Evolutionary conservation across 805 yeast genomes (phyloP).

Genomic region (Priceomyces carsonii): DNA sequence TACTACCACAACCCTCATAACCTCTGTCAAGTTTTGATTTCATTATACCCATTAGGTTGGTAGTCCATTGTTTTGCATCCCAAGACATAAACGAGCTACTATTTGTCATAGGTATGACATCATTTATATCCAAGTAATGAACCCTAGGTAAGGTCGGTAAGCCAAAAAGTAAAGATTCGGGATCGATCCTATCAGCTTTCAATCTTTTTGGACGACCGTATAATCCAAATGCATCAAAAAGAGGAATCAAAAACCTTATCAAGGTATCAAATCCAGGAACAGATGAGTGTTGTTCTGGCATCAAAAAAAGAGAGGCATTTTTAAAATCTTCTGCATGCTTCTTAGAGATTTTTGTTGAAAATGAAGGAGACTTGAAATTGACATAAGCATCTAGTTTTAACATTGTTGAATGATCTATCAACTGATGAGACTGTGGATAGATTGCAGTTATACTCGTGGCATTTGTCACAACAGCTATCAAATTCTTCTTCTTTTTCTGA

Average conservation of each 20-base stretch:
- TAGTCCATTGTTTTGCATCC: conserved; percentile 39
- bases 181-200: conserved; percentile 43
- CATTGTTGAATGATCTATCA: conserved; percentile 86
- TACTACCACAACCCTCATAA: conserved; percentile 76
- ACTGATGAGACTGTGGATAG: conserved; percentile 81
- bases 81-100: conserved; percentile 31
- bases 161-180: conserved; percentile 42
- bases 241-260: conserved; percentile 42
- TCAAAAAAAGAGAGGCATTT: conserved; percentile 44
- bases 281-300: conserved; percentile 46
- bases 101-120: conserved; percentile 23
- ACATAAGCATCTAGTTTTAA: conserved; percentile 86
- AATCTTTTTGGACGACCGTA: conserved; percentile 47
- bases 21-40: conserved; percentile 44
- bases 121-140: conserved; percentile 40
- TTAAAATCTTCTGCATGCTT: conserved; percentile 32
- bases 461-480: conserved; percentile 75
- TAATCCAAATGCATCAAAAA: conserved; percentile 44
- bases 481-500: conserved; percentile 64
- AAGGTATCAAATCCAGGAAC: conserved; percentile 53
- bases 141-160: conserved; percentile 47
- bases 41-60: conserved; percentile 29
- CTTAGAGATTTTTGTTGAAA: conserved; percentile 34
- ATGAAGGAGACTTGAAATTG: conserved; percentile 47
- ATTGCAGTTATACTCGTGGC: conserved; percentile 82